A percentile compares a stretch with the other conserved stretches of the same genome.
Evolutionary conservation across 2,329 filamentous ascomycete genomes (phyloP).

Genomic region (Verticillium alfalfae): DNA sequence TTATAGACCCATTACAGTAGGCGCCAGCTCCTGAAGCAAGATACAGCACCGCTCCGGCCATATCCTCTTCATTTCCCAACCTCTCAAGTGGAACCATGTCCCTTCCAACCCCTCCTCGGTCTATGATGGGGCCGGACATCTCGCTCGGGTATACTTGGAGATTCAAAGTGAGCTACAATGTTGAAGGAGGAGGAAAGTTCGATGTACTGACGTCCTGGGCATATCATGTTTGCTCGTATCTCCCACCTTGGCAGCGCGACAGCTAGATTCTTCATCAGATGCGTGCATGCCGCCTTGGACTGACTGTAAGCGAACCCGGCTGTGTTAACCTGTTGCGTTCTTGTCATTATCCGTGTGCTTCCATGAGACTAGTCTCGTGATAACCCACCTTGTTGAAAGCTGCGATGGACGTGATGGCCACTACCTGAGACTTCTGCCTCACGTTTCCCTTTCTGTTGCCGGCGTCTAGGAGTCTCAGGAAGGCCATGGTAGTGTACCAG

Average conservation of each 20-base stretch:
- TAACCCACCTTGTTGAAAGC: conserved; percentile 61
- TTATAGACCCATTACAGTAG: conserved; percentile 58
- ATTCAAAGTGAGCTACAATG: conserved; percentile 3
- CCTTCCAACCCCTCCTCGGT: conserved; percentile 27
- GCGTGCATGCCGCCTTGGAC: conserved; percentile 68
- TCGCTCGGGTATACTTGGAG: conserved; percentile 53
- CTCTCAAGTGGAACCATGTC: conserved; percentile 48
- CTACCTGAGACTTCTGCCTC: conserved; percentile 47
- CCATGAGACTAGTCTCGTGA: background rate
- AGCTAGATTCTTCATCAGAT: conserved; percentile 65
- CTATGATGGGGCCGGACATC: conserved; percentile 45
- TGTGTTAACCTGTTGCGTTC: conserved; percentile 32
- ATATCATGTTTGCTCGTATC: conserved; percentile 47
- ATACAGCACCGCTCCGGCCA: conserved; percentile 60
- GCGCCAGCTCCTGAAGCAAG: conserved; percentile 58
- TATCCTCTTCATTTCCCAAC: conserved; percentile 51
- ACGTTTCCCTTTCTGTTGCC: conserved; percentile 53
- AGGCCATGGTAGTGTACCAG: conserved; percentile 40
- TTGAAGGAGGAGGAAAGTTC: conserved; percentile 7
- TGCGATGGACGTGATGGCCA: conserved; percentile 70
- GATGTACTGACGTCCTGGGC: conserved; percentile 36
- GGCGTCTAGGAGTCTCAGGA: conserved; percentile 50
- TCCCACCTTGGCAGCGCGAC: conserved; percentile 56
- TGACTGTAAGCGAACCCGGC: conserved; percentile 74
- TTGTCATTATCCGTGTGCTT: background rate